phyloP scores from a whole-genome alignment of 2,329 filamentous ascomycete species.

The Talaromyces marneffei region DNA sequence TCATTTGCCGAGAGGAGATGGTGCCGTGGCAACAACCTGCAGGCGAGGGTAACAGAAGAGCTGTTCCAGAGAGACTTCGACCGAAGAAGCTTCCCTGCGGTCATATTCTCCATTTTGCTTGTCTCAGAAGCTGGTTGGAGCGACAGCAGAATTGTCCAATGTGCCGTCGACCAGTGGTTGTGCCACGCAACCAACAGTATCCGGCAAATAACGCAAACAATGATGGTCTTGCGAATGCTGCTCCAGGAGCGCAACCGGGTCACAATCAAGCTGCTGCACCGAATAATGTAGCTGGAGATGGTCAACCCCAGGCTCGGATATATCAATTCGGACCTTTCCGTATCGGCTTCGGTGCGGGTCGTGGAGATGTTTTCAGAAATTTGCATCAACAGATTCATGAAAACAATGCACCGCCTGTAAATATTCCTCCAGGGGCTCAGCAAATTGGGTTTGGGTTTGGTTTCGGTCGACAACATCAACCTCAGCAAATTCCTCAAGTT shows the following conservation, averaged over 20 bases:
- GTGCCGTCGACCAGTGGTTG: slow-evolving; percentile 75
- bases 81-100: slow-evolving; percentile 96
- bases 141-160: slow-evolving; percentile 96
- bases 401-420: slow-evolving; percentile 32
- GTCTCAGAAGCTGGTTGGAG: slow-evolving; percentile 94
- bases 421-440: slow-evolving; percentile 27
- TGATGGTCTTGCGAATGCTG: slow-evolving; percentile 22
- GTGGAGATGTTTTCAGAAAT: slow-evolving; percentile 58
- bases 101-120: slow-evolving; percentile 90
- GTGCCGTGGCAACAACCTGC: slow-evolving; percentile 61
- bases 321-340: slow-evolving; percentile 70
- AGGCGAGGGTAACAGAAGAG: slow-evolving; percentile 29
- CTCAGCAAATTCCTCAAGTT: slow-evolving; percentile 18
- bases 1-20: slow-evolving; percentile 97
- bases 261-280: slow-evolving; percentile 36
- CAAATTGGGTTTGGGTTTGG: slow-evolving; percentile 34
- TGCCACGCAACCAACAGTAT: slow-evolving; percentile 33
- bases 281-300: slow-evolving; percentile 33
- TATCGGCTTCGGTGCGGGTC: slow-evolving; percentile 61
- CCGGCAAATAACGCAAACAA: slow-evolving; percentile 23
- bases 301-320: slow-evolving; percentile 50
- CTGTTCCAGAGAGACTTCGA: slow-evolving; percentile 61
- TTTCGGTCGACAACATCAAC: slow-evolving; percentile 33
- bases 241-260: slow-evolving; percentile 23
- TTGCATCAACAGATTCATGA: slow-evolving; percentile 59